Base-by-base conservation (phyloP, 768 basidiomycete species). In the Xerocomellus amylosporus region DNA sequence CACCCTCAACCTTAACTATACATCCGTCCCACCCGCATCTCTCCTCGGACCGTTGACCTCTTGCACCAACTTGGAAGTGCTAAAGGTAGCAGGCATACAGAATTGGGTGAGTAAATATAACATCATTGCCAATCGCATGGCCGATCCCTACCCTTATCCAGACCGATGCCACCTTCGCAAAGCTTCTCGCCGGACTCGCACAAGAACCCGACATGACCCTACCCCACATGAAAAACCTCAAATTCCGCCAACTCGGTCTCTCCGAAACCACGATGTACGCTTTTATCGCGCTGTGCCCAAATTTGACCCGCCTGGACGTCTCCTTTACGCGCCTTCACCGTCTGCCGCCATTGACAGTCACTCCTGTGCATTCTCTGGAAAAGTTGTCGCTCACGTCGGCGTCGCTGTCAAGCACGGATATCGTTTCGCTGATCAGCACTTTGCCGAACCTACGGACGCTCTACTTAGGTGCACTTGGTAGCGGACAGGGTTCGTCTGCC, bases 351-450 rank as follows among this genome's bases (percentile, higher is more conserved):
- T 31, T 47, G 9, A 30, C 36, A n/a, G 22, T 26, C 19, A 22
- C 28, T 4, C 8, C 50, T 30, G 31, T 53, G 3, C 46, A 61
- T 37, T 41, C 62, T 5, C 67, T 88, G 28, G 79, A 84, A 58
- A 89, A 89, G 61, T 70, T 89, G n/a, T 79, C 79, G 3, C 66
- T 88, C 24, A 85, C 83, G 1, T 85, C 85, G 5, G 85, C 83
- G 0, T 64, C 63, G 4, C 68, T 82, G 3, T 66, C 76, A 0
- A 66, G 70, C 24, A 40, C 54, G 9, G 79, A 81, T 31, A 59
- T 86, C 2, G 45, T 81, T 12, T 58, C 59, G 2, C 60, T 80
- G 3, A 58, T 86, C 8, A 40, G 70, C 0, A 54, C 62, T 9
- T 67, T 82, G 4, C 74, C 75, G 0, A 62, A 68, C 28, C 68